Evolutionary conservation across 495 filamentous ascomycete species (phyloP).

Genomic region (Neurospora discreta): DNA sequence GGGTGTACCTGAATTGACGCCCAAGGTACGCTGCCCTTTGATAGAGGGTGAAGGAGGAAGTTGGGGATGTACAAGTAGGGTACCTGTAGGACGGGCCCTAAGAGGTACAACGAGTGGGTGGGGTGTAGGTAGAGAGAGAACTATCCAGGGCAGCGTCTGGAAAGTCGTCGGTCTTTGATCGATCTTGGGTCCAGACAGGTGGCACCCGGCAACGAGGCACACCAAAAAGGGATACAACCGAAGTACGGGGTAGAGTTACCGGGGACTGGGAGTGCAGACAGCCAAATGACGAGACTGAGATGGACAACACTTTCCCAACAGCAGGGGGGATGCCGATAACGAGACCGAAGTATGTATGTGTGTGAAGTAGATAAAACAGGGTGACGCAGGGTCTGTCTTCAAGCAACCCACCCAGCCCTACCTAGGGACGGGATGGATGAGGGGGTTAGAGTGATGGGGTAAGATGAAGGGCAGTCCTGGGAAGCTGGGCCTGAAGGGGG

Average conservation of each 20-base stretch:
- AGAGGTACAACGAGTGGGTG: neutral
- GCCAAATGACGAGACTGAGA: neutral
- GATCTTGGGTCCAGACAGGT: slow-evolving; percentile 7
- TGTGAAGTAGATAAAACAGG: neutral
- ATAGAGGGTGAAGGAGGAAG: neutral
- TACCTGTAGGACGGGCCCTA: neutral
- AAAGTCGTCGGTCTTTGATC: neutral
- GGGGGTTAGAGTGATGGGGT: neutral
- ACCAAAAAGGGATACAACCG: slow-evolving; percentile 2
- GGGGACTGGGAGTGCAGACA: slow-evolving; percentile 3
- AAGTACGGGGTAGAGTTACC: neutral
- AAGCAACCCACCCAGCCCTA: neutral
- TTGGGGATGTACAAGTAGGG: neutral
- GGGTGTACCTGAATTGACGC: neutral
- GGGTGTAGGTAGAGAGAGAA: neutral
- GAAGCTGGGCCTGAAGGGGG: neutral
- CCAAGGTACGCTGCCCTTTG: neutral
- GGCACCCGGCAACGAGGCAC: slow-evolving; percentile 5
- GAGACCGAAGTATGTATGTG: neutral
- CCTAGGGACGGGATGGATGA: neutral
- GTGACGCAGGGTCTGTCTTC: neutral
- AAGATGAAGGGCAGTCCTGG: neutral
- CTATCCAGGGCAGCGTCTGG: neutral
- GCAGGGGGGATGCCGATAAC: neutral
- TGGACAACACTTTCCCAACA: neutral